phyloP scores from a whole-genome alignment of 768 basidiomycete genomes.

The Amanita pseudoporphyria region DNA sequence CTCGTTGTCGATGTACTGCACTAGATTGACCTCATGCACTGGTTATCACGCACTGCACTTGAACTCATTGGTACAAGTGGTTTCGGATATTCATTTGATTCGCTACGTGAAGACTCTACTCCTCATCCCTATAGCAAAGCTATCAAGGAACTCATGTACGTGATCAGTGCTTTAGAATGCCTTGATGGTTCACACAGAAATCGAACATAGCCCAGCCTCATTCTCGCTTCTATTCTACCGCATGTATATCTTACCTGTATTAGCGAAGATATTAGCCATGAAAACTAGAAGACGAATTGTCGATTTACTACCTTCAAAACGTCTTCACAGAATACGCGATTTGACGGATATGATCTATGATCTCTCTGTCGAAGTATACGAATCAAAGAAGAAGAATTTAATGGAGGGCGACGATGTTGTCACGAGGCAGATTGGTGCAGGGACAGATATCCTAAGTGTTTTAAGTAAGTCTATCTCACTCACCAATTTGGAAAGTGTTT shows the following conservation, averaged over 20 bases:
- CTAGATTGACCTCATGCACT: constrained; percentile 23
- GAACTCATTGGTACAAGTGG: constrained; percentile 42
- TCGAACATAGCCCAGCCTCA: constrained; percentile 10
- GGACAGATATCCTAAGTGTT: constrained; percentile 37
- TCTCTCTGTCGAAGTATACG: constrained; percentile 25
- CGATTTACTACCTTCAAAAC: constrained; percentile 21
- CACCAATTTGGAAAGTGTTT: neutral
- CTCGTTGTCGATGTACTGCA: neutral
- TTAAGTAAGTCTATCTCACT: constrained; percentile 23
- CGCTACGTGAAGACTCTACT: constrained; percentile 20
- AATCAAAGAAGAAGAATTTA: constrained; percentile 26
- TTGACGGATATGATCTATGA: constrained; percentile 26
- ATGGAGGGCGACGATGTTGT: constrained; percentile 24
- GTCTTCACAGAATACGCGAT: constrained; percentile 22
- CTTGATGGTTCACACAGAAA: neutral
- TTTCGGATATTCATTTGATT: constrained; percentile 34
- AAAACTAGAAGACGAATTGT: constrained; percentile 24
- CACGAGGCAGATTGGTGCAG: constrained; percentile 22
- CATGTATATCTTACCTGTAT: constrained; percentile 11
- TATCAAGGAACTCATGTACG: constrained; percentile 23
- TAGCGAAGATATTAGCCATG: constrained; percentile 17
- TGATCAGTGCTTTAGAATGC: neutral
- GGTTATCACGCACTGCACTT: constrained; percentile 33
- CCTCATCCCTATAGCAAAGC: constrained; percentile 23
- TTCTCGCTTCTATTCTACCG: constrained; percentile 12